Conservation (phyloP, 192 early-diverging fungal species). For the Chytriomyces sp. region DNA sequence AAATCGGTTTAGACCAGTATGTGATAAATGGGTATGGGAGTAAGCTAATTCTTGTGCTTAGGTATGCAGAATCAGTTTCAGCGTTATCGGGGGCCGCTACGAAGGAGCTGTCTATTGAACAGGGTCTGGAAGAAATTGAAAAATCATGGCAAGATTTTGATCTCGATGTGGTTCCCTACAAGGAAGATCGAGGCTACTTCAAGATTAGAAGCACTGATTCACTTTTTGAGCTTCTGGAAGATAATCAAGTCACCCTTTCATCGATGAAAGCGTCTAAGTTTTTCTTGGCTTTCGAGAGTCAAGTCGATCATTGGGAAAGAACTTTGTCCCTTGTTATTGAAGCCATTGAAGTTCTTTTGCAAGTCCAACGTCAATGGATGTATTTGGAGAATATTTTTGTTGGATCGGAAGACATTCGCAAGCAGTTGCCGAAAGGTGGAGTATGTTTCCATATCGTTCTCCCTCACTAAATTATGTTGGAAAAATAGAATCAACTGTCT, state of each 20-base stretch:
- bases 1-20: slow-evolving; percentile 56
- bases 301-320: slow-evolving; percentile 62
- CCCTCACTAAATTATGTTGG: too few species aligned
- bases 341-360: slow-evolving; percentile 55
- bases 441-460: too few species aligned
- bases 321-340: slow-evolving; percentile 57
- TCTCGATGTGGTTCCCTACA: slow-evolving; percentile 61
- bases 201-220: slow-evolving; percentile 56
- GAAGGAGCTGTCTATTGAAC: slow-evolving; percentile 61
- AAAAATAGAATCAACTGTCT: slow-evolving; percentile 51
- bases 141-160: slow-evolving; percentile 52
- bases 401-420: slow-evolving; percentile 61
- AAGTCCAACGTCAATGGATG: slow-evolving; percentile 65
- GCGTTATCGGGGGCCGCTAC: slow-evolving; percentile 53
- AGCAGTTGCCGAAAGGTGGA: slow-evolving; percentile 65
- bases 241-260: slow-evolving; percentile 65
- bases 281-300: slow-evolving; percentile 55
- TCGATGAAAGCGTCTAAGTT: slow-evolving; percentile 64
- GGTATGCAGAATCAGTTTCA: slow-evolving; percentile 52
- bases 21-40: not conserved
- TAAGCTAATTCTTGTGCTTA: not conserved
- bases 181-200: slow-evolving; percentile 61
- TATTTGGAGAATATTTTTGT: slow-evolving; percentile 67
- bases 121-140: slow-evolving; percentile 51
- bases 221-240: slow-evolving; percentile 60